Percentiles rank a stretch among this genome's conserved stretches.
phyloP scores from a whole-genome alignment of 352 stramenopile genomes.

The Phytopythium helicoides region DNA sequence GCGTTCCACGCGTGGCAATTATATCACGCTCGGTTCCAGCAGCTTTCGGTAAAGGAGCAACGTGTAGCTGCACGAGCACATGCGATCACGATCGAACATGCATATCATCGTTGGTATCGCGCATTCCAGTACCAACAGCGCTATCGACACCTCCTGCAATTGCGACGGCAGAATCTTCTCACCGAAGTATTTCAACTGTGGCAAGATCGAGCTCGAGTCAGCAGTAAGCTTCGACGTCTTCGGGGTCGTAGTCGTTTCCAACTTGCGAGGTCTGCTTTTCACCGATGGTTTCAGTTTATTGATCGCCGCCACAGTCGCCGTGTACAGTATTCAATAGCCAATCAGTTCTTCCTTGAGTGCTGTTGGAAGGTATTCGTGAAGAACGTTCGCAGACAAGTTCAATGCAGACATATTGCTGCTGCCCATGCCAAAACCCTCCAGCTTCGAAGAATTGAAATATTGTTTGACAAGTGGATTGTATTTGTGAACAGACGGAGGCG shows the following conservation, averaged over 20 bases:
- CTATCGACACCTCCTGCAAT: neutral
- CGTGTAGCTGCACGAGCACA: neutral
- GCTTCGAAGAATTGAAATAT: neutral
- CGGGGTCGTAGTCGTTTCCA: neutral
- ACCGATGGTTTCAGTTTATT: neutral
- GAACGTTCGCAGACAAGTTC: neutral
- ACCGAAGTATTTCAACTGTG: neutral
- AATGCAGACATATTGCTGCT: neutral
- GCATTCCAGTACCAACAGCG: neutral
- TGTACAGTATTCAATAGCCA: neutral
- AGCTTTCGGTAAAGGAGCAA: neutral
- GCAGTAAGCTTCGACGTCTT: neutral
- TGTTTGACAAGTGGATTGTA: constrained; percentile 1
- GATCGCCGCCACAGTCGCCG: neutral
- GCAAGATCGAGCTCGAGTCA: neutral
- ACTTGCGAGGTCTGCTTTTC: neutral
- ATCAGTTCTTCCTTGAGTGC: neutral
- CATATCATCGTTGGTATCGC: neutral
- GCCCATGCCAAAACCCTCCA: neutral
- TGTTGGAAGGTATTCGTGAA: neutral
- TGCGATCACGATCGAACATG: neutral
- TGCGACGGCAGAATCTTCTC: neutral
- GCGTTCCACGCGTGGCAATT: constrained; percentile 4
- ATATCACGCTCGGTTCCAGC: neutral
- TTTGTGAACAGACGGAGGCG: neutral